Evolutionary conservation across 441 rosid species (phyloP), one percentile per base, ranked within the genome.

Genomic region (Cnidoscolus chayamansa): DNA sequence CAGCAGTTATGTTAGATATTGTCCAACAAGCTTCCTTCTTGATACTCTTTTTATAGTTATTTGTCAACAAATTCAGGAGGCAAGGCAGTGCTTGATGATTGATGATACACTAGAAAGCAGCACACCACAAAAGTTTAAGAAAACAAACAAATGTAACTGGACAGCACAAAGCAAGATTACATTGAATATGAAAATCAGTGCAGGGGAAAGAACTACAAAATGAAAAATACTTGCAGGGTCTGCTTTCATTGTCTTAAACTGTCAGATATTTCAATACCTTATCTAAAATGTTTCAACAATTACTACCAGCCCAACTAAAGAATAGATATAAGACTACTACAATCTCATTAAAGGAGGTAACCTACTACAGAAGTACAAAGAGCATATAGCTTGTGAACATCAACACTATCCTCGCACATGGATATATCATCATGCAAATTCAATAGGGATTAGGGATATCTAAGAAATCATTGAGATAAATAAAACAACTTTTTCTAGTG

Each of bases 21-120:
- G 97, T 91, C 98, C 97, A 93, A 72, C 97, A 93, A 40, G 95
- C 95, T 87, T 91, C 97, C 84, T 91, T 91, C 83, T 91, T 89
- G 65, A 91, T 88, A 80, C 97, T 93, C 82, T 91, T 93, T 81
- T 91, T 90, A 71, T 82, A 80, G 73, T 83, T 91, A 61, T 83
- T 85, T 16, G 86, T 86, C 84, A 93, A 78, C 66, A 93, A 86
- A 78, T 83, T 87, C 67, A 85, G 73, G 67, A 93, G 90, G 78
- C 89, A 84, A 19, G 92, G 92, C 77, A 93, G 78, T 61, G 93
- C 93, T 76, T 83, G 88, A 84, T 86, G 83, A 62, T 76, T 84
- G 80, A 93, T 88, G 66, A 90, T 83, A 65, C 88, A 89, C 97
- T 93, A 77, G 11, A 67, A 32, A 63, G 63, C 19, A 68, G 75